Conservation (phyloP, 2,329 filamentous ascomycete genomes). For the Hypoxylon rubiginosum region DNA sequence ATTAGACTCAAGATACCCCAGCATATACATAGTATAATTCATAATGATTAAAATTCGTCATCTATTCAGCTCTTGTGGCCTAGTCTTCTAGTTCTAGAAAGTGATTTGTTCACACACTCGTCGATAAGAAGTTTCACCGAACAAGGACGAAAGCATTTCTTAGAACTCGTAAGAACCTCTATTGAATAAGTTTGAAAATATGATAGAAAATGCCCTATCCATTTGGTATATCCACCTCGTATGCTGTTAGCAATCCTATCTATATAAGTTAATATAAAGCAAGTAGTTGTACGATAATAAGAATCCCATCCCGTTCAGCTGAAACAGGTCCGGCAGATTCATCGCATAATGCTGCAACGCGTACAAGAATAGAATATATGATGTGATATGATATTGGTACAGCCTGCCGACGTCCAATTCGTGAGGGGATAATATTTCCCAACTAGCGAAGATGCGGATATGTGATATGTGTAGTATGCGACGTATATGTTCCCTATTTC, state of each 20-base stretch:
- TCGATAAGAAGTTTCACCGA: not conserved
- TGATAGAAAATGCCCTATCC: slow-evolving; percentile 20
- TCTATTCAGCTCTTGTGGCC: not conserved
- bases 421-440: slow-evolving; percentile 23
- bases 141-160: not conserved
- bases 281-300: slow-evolving; percentile 7
- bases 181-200: slow-evolving; percentile 22
- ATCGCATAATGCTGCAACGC: slow-evolving; percentile 29
- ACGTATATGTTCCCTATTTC: slow-evolving; percentile 31
- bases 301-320: slow-evolving; percentile 15
- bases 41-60: slow-evolving; percentile 5
- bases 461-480: slow-evolving; percentile 24
- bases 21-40: slow-evolving; percentile 23
- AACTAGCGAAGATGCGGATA: slow-evolving; percentile 32
- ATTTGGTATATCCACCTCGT: slow-evolving; percentile 42
- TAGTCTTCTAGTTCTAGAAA: not conserved
- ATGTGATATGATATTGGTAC: slow-evolving; percentile 31
- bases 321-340: slow-evolving; percentile 2
- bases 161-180: slow-evolving; percentile 21
- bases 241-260: slow-evolving; percentile 27
- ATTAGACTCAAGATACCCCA: slow-evolving; percentile 39
- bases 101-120: not conserved
- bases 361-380: slow-evolving; percentile 30
- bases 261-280: slow-evolving; percentile 22
- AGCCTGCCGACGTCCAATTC: slow-evolving; percentile 36